Conservation (phyloP, 139 green algal species). For the Chlamydomonas incerta region DNA sequence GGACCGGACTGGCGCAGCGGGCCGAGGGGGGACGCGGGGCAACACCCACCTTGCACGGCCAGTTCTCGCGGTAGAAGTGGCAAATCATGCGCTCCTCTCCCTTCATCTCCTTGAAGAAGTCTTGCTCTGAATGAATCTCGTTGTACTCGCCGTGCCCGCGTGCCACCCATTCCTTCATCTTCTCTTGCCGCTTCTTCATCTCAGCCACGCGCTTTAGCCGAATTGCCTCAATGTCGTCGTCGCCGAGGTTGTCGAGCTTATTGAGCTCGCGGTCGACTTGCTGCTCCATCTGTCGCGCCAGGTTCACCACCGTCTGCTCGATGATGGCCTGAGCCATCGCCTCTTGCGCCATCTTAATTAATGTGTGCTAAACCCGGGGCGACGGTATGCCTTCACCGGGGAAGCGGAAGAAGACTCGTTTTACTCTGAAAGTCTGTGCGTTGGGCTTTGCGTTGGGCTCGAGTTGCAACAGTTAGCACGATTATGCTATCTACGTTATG, state of each 20-base stretch:
- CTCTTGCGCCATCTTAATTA: constrained; percentile 22
- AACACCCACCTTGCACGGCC: constrained; percentile 87
- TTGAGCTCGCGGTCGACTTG: constrained; percentile 90
- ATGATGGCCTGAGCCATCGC: constrained; percentile 47
- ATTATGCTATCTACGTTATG: no score
- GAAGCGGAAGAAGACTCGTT: no score
- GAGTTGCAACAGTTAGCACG: no score
- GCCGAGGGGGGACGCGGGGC: no score
- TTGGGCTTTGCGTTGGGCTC: no score
- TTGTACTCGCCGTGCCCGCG: constrained; percentile 91
- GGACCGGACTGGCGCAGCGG: no score
- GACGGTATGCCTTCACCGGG: no score
- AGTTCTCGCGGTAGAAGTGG: constrained; percentile 91
- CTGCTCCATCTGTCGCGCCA: constrained; percentile 86
- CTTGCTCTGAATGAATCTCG: constrained; percentile 87
- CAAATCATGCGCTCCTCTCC: constrained; percentile 90
- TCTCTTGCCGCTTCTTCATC: constrained; percentile 72
- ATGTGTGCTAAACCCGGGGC: no score
- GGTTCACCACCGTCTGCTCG: constrained; percentile 69
- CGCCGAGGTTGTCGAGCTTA: constrained; percentile 89
- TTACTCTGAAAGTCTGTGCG: no score
- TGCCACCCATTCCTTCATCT: constrained; percentile 87
- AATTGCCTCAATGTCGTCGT: constrained; percentile 90
- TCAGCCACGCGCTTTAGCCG: constrained; percentile 69
- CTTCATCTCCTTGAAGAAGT: constrained; percentile 98